Evolutionary conservation across 2,329 filamentous ascomycete species (phyloP).

Genomic region (Monascus ruber): DNA sequence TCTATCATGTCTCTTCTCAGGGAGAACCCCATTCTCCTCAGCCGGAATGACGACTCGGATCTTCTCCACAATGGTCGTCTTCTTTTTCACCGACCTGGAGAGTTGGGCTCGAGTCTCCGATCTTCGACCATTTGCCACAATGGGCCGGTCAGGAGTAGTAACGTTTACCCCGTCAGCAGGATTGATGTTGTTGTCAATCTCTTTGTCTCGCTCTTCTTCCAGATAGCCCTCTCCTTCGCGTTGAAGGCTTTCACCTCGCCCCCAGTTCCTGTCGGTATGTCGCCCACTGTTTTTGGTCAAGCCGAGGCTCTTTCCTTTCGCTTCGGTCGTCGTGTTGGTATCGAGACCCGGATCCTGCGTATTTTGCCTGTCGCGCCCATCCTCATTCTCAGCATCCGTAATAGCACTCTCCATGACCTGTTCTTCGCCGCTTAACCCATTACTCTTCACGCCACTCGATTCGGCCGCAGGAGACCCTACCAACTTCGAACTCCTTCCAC

Average conservation of each 20-base stretch:
- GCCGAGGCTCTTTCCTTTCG: too few species aligned
- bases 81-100: constrained; percentile 10
- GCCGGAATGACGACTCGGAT: constrained; percentile 16
- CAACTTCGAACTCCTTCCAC: constrained; percentile 25
- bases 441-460: constrained; percentile 10
- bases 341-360: too few species aligned
- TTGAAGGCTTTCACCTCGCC: background rate
- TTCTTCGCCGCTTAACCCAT: constrained; percentile 11
- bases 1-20: constrained; percentile 3
- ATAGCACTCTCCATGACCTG: constrained; percentile 2
- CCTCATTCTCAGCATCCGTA: constrained; percentile 3
- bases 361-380: background rate
- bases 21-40: constrained; percentile 10
- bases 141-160: constrained; percentile 4
- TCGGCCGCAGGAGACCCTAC: constrained; percentile 19
- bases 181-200: constrained; percentile 3
- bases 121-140: constrained; percentile 7
- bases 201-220: constrained; percentile 4
- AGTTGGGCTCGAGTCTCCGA: constrained; percentile 7
- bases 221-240: too few species aligned
- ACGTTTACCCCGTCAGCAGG: constrained; percentile 1
- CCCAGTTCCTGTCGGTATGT: too few species aligned
- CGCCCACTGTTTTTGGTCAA: too few species aligned
- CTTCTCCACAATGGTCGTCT: constrained; percentile 12
- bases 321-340: too few species aligned